phyloP scores from a whole-genome alignment of 2,329 filamentous ascomycete genomes.

The Cryphonectria carpinicola region DNA sequence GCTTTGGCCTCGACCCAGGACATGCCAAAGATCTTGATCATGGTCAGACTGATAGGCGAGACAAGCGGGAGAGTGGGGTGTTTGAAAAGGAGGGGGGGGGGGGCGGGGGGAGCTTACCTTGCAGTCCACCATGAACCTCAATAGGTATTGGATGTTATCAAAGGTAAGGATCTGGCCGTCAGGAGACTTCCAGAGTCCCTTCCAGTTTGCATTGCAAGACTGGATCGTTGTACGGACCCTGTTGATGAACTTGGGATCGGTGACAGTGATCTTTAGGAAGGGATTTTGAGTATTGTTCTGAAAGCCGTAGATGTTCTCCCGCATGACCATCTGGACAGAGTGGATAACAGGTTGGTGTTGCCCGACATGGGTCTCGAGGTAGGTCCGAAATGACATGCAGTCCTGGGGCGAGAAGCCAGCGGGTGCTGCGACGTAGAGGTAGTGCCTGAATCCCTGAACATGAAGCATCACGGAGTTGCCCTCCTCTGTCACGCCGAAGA shows the following conservation, averaged over 20 bases:
- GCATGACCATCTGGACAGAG: constrained; percentile 78
- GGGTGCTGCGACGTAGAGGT: constrained; percentile 90
- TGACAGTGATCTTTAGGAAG: constrained; percentile 92
- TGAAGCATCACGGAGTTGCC: constrained; percentile 95
- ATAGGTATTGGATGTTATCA: constrained; percentile 92
- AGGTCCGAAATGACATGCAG: constrained; percentile 76
- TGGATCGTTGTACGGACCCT: constrained; percentile 78
- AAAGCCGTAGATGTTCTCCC: constrained; percentile 92
- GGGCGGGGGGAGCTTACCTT: constrained; percentile 55
- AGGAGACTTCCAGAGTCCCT: constrained; percentile 78
- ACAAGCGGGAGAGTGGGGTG: no score
- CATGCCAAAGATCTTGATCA: constrained; percentile 79
- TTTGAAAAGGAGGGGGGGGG: no score
- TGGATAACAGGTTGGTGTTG: constrained; percentile 75
- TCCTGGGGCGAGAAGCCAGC: constrained; percentile 79
- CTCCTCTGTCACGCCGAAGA: constrained; percentile 84
- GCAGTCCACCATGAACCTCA: constrained; percentile 98
- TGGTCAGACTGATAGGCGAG: constrained; percentile 5
- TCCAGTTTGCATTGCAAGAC: constrained; percentile 80
- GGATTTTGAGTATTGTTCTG: constrained; percentile 91
- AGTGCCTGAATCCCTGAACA: constrained; percentile 94
- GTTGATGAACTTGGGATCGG: constrained; percentile 82
- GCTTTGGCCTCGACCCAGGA: constrained; percentile 91
- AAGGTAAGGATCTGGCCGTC: constrained; percentile 82
- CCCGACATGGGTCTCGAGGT: constrained; percentile 78